A percentile compares a stretch with the other conserved stretches of the same genome.
These are phyloP conservation scores for Macrophomina tecta DNA, from an alignment of 2,329 filamentous ascomycete species.

Conservation along the genomic window DNA sequence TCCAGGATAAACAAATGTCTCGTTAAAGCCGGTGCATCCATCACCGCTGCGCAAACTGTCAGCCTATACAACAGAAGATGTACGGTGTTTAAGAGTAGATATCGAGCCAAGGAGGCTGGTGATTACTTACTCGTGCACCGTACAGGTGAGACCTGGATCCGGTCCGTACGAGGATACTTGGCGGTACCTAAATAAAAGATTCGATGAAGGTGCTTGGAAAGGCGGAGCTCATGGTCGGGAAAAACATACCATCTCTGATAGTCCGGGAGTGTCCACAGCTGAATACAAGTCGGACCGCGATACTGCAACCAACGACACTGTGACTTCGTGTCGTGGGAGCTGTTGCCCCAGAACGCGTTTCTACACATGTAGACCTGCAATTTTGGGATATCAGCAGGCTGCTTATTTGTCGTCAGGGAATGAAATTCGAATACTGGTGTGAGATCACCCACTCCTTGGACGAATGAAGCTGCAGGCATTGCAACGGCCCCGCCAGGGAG, in stretches of 20 bases:
- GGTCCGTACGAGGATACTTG: slow-evolving; percentile 11
- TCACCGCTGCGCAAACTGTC: not conserved
- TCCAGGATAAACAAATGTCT: not conserved
- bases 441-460: slow-evolving; percentile 6
- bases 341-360: slow-evolving; percentile 2
- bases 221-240: too few species aligned
- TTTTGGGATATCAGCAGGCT: too few species aligned
- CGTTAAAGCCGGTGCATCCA: not conserved
- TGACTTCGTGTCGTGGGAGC: not conserved
- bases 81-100: too few species aligned
- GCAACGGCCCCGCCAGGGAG: not conserved
- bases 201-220: too few species aligned
- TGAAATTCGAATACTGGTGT: too few species aligned
- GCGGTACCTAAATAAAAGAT: not conserved
- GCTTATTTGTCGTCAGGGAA: too few species aligned
- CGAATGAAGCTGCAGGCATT: not conserved
- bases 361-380: slow-evolving; percentile 4
- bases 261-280: not conserved
- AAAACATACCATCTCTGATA: not conserved
- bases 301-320: slow-evolving; percentile 13
- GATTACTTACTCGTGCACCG: not conserved
- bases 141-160: not conserved
- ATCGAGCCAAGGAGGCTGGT: not conserved
- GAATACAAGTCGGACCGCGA: not conserved
- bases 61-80: not conserved